Base-by-base conservation (phyloP, 305 asterid genomes). In the Fraxinus angustifolia region DNA sequence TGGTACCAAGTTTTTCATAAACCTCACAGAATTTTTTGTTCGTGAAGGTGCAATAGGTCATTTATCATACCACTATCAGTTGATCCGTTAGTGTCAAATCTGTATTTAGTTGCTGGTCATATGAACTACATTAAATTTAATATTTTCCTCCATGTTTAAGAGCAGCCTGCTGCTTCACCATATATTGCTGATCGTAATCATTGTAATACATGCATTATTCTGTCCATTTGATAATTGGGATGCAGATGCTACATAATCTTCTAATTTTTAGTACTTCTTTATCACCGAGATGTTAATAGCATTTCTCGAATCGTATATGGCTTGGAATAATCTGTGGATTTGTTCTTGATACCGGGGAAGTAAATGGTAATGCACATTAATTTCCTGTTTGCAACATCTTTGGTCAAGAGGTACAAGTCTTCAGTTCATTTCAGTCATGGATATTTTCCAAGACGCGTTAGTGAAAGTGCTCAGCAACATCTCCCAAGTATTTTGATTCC, bases 221-320 rank as follows among this genome's bases (percentile, higher is more conserved):
- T 28, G 50, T 75, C 42, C 38, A 30, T 82, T 4, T 14, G 21
- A 17, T 78, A 28, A 67, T 45, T 70, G 42, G 53, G 34, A 10
- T 67, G 73, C 75, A 28, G 21, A 70, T 12, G 75, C 76, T 30
- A 33, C 70, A n/a, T 65, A 75, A 65, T 23, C 14, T 73, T 8
- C 70, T 36, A n/a, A 67, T 35, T 36, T 2, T 21, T 19, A 28
- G 70, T 70, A 67, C 65, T 83, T 79, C 75, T 68, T 76, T 77
- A 17, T 76, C 36, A 53, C 17, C 17, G 17, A 45, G 45, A 6
- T 50, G 40, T 35, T 76, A 34, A 67, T 70, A 12, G 56, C 71
- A 67, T 76, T 53, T 42, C 30, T 76, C 67, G 30, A n/a, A 23
- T 40, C 26, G 31, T 26, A 21, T 50, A n/a, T 35, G 62, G 12